Percentiles rank a stretch among this genome's conserved stretches.
phyloP scores from a whole-genome alignment of 768 basidiomycete genomes.

The Rhodocollybia butyracea region DNA sequence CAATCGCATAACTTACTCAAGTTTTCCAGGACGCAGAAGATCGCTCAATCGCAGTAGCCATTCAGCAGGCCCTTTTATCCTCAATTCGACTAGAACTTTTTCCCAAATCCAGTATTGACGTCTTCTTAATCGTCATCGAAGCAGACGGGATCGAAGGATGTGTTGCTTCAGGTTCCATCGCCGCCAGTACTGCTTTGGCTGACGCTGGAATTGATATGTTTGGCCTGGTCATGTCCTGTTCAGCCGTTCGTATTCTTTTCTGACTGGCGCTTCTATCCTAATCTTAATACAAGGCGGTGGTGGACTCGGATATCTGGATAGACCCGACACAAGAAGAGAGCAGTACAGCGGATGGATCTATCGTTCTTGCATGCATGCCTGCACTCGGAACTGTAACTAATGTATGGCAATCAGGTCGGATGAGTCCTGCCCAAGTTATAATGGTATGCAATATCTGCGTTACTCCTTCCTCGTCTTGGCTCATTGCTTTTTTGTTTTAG shows the following conservation, averaged over 20 bases:
- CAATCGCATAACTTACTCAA: constrained; percentile 16
- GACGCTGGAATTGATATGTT: constrained; percentile 91
- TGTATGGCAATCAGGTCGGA: constrained; percentile 80
- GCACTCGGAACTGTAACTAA: constrained; percentile 81
- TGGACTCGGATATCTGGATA: constrained; percentile 62
- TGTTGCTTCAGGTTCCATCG: constrained; percentile 81
- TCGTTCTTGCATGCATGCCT: constrained; percentile 85
- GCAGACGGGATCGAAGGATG: constrained; percentile 90
- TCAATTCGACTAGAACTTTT: constrained; percentile 83
- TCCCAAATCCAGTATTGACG: constrained; percentile 93
- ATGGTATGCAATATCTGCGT: constrained; percentile 40
- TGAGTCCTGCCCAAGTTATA: constrained; percentile 49
- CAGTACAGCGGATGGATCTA: constrained; percentile 49
- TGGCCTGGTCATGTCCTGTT: constrained; percentile 82
- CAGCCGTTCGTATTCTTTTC: constrained; percentile 52
- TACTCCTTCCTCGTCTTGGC: background rate
- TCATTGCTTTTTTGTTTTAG: constrained; percentile 34
- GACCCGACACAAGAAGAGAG: constrained; percentile 81
- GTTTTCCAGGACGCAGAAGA: constrained; percentile 87
- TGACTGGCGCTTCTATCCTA: constrained; percentile 9
- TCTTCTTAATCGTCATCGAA: constrained; percentile 88
- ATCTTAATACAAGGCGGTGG: constrained; percentile 42
- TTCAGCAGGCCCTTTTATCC: constrained; percentile 83
- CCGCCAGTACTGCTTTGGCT: constrained; percentile 87
- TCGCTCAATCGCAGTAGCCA: constrained; percentile 73